These are phyloP conservation scores for Stemphylium beticola DNA, from an alignment of 2,329 filamentous ascomycete genomes.

Conservation along the genomic window DNA sequence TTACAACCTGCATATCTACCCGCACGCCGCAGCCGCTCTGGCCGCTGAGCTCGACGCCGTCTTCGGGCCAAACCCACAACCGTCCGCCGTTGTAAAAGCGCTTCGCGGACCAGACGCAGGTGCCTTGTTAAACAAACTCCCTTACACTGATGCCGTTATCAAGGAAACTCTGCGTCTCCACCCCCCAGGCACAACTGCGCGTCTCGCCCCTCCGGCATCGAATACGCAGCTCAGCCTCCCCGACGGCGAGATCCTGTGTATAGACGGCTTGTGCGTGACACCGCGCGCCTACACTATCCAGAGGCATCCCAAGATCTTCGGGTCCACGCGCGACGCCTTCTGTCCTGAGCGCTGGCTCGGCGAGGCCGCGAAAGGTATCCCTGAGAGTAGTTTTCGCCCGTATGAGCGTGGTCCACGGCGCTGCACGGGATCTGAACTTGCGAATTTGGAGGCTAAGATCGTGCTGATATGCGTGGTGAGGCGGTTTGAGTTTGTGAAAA, in stretches of 20 bases:
- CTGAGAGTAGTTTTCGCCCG: conserved; percentile 56
- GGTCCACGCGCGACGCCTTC: conserved; percentile 30
- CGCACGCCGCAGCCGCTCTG: conserved; percentile 6
- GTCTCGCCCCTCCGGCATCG: conserved; percentile 16
- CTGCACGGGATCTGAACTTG: conserved; percentile 63
- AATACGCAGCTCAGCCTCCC: conserved; percentile 18
- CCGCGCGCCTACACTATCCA: conserved; percentile 25
- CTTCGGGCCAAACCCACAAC: not conserved
- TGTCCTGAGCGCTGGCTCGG: conserved; percentile 24
- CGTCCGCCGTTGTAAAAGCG: not conserved
- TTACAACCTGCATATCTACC: conserved; percentile 33
- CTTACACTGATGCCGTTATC: conserved; percentile 52
- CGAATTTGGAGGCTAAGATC: conserved; percentile 57
- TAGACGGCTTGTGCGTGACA: conserved; percentile 19
- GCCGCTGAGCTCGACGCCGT: not conserved
- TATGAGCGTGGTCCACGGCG: conserved; percentile 61
- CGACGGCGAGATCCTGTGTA: conserved; percentile 9
- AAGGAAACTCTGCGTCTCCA: conserved; percentile 53
- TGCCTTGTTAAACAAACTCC: conserved; percentile 39
- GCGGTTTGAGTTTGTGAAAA: conserved; percentile 53
- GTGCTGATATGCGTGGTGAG: conserved; percentile 57
- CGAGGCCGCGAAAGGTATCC: conserved; percentile 29
- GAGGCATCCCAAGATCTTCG: conserved; percentile 23
- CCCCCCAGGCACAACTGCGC: conserved; percentile 37
- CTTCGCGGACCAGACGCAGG: not conserved